Evolutionary conservation across 1,284 basidiomycete genomes (phyloP).

Genomic region (Pascua sp.): DNA sequence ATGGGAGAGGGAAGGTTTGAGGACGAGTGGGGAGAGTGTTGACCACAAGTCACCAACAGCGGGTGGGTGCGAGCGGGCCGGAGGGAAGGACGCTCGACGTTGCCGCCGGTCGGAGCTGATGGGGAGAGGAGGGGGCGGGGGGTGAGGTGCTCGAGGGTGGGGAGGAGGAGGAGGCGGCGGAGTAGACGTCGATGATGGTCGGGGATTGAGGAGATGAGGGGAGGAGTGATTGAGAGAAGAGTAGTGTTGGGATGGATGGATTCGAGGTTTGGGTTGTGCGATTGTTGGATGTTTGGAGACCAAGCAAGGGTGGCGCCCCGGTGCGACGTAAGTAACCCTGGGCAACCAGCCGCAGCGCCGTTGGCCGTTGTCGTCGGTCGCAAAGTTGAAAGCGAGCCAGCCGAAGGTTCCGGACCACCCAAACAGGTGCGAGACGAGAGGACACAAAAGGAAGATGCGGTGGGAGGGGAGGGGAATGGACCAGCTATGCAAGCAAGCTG

Average conservation of each 20-base stretch:
- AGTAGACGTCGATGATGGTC: not conserved
- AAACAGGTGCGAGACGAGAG: too few relatives aligned
- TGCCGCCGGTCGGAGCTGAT: not conserved
- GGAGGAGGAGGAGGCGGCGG: not conserved
- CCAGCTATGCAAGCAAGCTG: too few relatives aligned
- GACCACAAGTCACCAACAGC: too few relatives aligned
- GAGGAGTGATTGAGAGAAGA: not conserved
- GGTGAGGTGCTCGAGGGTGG: not conserved
- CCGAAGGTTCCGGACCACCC: too few relatives aligned
- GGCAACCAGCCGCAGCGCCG: not conserved
- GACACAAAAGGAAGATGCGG: too few relatives aligned
- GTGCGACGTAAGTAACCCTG: slow-evolving; percentile 1
- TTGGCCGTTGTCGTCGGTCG: not conserved
- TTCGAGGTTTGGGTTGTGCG: not conserved
- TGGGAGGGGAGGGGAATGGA: too few relatives aligned
- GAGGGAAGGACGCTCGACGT: not conserved
- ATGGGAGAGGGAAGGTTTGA: not conserved
- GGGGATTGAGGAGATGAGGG: not conserved
- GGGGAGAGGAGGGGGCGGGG: not conserved
- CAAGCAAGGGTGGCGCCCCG: slow-evolving; percentile 1
- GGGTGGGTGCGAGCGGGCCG: not conserved
- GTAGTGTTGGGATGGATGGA: slow-evolving; percentile 3
- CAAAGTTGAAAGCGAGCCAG: too few relatives aligned
- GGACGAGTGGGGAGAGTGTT: not conserved
- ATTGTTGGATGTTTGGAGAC: not conserved